These are phyloP conservation scores for Geotrichum macrosporum DNA, from an alignment of 1,139 yeast genomes.

Conservation along the genomic window DNA sequence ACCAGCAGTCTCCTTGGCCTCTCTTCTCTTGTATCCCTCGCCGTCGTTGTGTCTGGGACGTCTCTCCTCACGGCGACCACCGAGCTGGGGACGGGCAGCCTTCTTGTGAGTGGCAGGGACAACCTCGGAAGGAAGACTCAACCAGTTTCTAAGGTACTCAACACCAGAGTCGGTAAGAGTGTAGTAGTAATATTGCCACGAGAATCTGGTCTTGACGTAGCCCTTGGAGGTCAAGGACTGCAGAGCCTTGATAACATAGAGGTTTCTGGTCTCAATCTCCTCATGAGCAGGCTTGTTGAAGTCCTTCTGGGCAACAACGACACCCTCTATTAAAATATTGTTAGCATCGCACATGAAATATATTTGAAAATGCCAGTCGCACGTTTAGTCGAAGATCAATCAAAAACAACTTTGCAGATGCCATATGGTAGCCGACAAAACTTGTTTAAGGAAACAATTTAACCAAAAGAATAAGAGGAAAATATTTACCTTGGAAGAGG, in stretches of 20 bases:
- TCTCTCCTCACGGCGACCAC: conserved; percentile 38
- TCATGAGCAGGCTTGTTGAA: conserved; percentile 97
- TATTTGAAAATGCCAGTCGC: too few relatives aligned
- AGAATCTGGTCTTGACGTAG: conserved; percentile 98
- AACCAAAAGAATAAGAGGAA: neutral
- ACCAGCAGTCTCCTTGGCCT: conserved; percentile 37
- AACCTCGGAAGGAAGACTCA: conserved; percentile 97
- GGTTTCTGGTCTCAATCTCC: conserved; percentile 96
- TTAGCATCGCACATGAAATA: conserved; percentile 4
- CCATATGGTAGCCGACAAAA: too few relatives aligned
- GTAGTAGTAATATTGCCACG: conserved; percentile 99
- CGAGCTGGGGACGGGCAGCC: conserved; percentile 81
- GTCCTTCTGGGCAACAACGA: conserved; percentile 98
- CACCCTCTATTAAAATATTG: conserved; percentile 65
- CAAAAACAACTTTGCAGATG: too few relatives aligned
- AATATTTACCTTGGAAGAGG: conserved; percentile 92
- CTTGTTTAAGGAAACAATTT: too few relatives aligned
- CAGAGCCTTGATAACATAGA: conserved; percentile 97
- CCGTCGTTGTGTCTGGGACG: conserved; percentile 39
- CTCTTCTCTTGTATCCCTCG: conserved; percentile 45
- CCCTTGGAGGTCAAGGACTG: conserved; percentile 99
- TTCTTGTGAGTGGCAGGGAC: conserved; percentile 98
- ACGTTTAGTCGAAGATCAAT: too few relatives aligned
- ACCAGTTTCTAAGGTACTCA: conserved; percentile 96
- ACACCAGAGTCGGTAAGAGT: conserved; percentile 99